These are phyloP conservation scores for Epichloe bromicola DNA, from an alignment of 2,329 filamentous ascomycete genomes.

Conservation along the genomic window DNA sequence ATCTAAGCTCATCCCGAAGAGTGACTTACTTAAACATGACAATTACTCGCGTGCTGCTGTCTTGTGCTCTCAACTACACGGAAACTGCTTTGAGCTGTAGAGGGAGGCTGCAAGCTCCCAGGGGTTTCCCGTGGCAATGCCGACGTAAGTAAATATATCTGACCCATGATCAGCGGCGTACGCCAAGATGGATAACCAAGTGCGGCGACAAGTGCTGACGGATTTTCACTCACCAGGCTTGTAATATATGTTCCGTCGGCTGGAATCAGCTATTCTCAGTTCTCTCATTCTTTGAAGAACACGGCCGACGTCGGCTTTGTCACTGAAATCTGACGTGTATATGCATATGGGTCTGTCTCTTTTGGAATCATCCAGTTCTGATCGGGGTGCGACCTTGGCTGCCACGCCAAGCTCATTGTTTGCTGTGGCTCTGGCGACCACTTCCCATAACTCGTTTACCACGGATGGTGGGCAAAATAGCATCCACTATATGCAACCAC, in stretches of 20 bases:
- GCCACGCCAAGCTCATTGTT: conserved; percentile 56
- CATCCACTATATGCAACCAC: conserved; percentile 49
- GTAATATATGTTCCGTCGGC: conserved; percentile 53
- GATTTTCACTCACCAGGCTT: conserved; percentile 47
- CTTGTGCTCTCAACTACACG: neutral
- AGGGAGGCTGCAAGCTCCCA: conserved; percentile 50
- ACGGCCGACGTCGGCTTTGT: conserved; percentile 53
- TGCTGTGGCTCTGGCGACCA: conserved; percentile 52
- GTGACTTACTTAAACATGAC: neutral
- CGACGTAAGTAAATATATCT: conserved; percentile 59
- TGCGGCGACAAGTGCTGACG: neutral
- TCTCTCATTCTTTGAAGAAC: conserved; percentile 51
- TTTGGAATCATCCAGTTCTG: conserved; percentile 26
- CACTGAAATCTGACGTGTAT: conserved; percentile 63
- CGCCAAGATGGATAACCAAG: neutral
- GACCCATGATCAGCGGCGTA: conserved; percentile 2
- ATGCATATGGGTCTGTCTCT: conserved; percentile 54
- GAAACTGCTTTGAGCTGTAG: conserved; percentile 29
- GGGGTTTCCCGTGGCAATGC: conserved; percentile 45
- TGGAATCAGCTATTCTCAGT: conserved; percentile 43
- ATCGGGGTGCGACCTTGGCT: conserved; percentile 56
- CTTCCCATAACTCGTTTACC: conserved; percentile 51
- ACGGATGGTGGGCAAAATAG: conserved; percentile 44
- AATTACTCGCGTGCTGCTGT: neutral
- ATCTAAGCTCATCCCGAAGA: neutral